These are phyloP conservation scores for Chrysochromulina parva DNA, from an alignment of 78 protist genomes.

Conservation along the genomic window DNA sequence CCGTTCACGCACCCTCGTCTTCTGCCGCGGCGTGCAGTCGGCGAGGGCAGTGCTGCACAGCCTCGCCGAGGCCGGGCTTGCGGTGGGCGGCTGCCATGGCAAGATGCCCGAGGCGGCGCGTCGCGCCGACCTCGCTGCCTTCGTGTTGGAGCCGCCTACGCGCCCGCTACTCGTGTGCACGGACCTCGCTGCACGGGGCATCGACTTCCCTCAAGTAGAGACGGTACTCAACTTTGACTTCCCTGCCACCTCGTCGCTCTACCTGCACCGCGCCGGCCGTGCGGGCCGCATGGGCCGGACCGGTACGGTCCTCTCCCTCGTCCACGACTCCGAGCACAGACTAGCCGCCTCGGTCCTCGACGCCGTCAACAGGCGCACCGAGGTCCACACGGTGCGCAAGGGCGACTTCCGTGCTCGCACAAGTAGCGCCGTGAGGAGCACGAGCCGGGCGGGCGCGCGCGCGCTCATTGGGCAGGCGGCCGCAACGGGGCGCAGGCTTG, in stretches of 20 bases:
- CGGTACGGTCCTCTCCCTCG: no score
- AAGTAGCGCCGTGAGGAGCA: no score
- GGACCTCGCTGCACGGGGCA: conserved; percentile 38
- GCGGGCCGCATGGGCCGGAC: conserved; percentile 32
- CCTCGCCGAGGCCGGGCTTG: neutral
- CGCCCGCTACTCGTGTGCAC: conserved; percentile 4
- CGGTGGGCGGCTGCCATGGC: neutral
- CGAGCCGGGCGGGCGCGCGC: no score
- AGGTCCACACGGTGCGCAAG: no score
- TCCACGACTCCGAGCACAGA: no score
- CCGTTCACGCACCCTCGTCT: neutral
- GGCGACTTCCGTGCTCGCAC: no score
- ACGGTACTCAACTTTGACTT: conserved; percentile 53
- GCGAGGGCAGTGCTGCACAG: neutral
- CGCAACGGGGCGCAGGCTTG: no score
- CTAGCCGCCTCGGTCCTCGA: no score
- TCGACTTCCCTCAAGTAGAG: conserved; percentile 38
- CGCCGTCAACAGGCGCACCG: no score
- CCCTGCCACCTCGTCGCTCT: conserved; percentile 29
- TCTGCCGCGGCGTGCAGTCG: neutral
- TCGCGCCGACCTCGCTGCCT: neutral
- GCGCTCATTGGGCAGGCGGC: no score
- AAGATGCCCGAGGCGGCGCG: neutral
- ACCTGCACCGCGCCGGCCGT: conserved; percentile 59
- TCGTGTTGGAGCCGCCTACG: neutral